Base-by-base conservation (phyloP, 805 yeast genomes). In the Spathaspora passalidarum region DNA sequence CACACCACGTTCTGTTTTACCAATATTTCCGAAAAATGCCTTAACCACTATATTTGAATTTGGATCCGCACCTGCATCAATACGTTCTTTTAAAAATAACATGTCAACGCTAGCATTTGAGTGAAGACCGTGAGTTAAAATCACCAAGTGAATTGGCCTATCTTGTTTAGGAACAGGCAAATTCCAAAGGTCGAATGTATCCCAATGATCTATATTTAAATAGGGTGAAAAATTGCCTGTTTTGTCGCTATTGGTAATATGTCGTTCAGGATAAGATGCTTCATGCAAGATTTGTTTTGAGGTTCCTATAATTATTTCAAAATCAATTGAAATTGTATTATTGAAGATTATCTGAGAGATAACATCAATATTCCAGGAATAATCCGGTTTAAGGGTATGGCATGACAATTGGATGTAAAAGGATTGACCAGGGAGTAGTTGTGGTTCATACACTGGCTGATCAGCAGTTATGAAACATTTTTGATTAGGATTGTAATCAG, bases 61-160 rank as follows among this genome's bases (percentile, higher is more conserved):
- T 2, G 36, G 22, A 20, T 32, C 32, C 4, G n/a, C 11, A 6
- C 54, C 59, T 21, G 68, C 61, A 51, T 88, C 94, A 13, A 94
- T 79, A 55, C 76, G 76, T 56, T 94, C 98, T 53, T 90, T 90
- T 46, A 92, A 57, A 56, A 84, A 91, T 16, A 88, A 73, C 95
- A 94, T 81, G 63, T 94, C 99, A 9, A 96, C 89, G 1, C 94
- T 84, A 4, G 84, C 78, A 57, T 91, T 94, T 1, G 97, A 88
- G 57, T 89, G 96, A 20, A 94, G 75, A 0, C 99, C 99, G 62
- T 94, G 99, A 0, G 97, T 89, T 10, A 91, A 54, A 3, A 94
- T 73, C 2, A 92, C 94, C 46, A 94, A 68, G 69, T 94, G 99
- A 11, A 84, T 78, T 0, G 95, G 94, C 47, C 66, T 62, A 0